Conservation (phyloP, 2,329 filamentous ascomycete species). For the Phaeosphaeria sp. region DNA sequence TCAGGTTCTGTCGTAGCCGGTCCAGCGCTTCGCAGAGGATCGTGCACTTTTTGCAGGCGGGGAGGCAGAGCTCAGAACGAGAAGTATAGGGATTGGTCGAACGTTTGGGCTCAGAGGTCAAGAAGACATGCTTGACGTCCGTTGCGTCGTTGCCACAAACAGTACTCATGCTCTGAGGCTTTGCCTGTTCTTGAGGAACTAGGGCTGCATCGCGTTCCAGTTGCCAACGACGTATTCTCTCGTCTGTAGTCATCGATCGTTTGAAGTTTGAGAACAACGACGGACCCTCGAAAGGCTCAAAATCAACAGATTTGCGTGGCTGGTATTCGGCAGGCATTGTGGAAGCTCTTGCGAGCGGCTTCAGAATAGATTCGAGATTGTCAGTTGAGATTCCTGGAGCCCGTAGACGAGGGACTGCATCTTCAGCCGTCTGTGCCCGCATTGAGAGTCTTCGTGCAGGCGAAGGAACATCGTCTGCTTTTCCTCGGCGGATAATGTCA, state of each 20-base stretch:
- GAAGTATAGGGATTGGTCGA: background rate
- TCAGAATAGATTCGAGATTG: constrained; percentile 15
- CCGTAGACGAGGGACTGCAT: constrained; percentile 19
- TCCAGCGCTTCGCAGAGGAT: constrained; percentile 32
- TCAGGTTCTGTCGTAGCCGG: constrained; percentile 29
- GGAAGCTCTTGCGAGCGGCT: constrained; percentile 25
- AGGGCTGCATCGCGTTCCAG: constrained; percentile 3
- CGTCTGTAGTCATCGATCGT: constrained; percentile 33
- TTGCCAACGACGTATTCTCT: constrained; percentile 27
- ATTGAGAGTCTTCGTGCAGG: background rate
- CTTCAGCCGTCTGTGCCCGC: background rate
- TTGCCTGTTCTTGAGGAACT: background rate
- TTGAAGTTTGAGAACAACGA: constrained; percentile 30
- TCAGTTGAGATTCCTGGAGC: constrained; percentile 36
- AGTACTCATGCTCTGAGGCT: constrained; percentile 1
- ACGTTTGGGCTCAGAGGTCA: constrained; percentile 1
- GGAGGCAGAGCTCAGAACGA: background rate
- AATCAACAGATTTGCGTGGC: constrained; percentile 15
- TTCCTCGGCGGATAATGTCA: constrained; percentile 54
- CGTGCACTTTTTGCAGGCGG: constrained; percentile 29
- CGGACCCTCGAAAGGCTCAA: constrained; percentile 26
- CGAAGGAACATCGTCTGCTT: constrained; percentile 4
- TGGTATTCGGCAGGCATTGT: constrained; percentile 26
- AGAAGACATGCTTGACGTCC: constrained; percentile 22
- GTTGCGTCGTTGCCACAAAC: constrained; percentile 25